Evolutionary conservation across 179 eudicot genomes (phyloP).

Genomic region (Heliamphora pulchella): DNA sequence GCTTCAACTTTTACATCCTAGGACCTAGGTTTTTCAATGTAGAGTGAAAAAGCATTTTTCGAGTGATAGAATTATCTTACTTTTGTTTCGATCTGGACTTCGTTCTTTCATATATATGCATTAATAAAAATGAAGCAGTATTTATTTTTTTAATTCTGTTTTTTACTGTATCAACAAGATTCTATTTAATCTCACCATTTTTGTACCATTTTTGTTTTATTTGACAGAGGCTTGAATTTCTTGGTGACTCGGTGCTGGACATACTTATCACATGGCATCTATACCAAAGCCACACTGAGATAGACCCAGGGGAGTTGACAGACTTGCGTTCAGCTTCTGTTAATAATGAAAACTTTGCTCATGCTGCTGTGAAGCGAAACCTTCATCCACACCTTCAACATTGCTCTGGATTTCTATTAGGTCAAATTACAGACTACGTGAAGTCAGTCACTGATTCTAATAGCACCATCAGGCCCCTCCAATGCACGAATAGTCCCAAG

Average conservation of each 20-base stretch:
- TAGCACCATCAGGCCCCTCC: slow-evolving; percentile 31
- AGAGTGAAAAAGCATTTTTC: neutral
- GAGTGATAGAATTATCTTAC: neutral
- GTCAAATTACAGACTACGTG: slow-evolving; percentile 54
- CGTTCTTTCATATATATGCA: neutral
- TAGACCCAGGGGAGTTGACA: slow-evolving; percentile 87
- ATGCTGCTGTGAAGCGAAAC: slow-evolving; percentile 55
- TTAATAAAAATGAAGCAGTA: neutral
- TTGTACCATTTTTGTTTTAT: slow-evolving; percentile 9
- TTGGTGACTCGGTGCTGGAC: slow-evolving; percentile 90
- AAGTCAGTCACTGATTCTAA: slow-evolving; percentile 37
- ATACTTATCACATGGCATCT: slow-evolving; percentile 72
- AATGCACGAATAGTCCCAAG: slow-evolving; percentile 62
- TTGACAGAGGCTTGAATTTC: slow-evolving; percentile 83
- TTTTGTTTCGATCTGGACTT: neutral
- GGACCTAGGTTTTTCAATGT: neutral
- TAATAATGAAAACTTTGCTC: slow-evolving; percentile 80
- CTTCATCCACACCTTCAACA: slow-evolving; percentile 74
- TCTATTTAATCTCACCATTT: neutral
- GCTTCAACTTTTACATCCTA: neutral
- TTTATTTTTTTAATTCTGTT: neutral
- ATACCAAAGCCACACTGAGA: slow-evolving; percentile 52
- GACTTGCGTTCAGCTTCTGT: slow-evolving; percentile 97
- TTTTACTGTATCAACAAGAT: neutral
- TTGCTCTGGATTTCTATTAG: slow-evolving; percentile 38